A percentile compares a stretch with the other conserved stretches of the same genome.
These are phyloP conservation scores for Neurospora intermedia DNA, from an alignment of 495 filamentous ascomycete species.

Conservation along the genomic window DNA sequence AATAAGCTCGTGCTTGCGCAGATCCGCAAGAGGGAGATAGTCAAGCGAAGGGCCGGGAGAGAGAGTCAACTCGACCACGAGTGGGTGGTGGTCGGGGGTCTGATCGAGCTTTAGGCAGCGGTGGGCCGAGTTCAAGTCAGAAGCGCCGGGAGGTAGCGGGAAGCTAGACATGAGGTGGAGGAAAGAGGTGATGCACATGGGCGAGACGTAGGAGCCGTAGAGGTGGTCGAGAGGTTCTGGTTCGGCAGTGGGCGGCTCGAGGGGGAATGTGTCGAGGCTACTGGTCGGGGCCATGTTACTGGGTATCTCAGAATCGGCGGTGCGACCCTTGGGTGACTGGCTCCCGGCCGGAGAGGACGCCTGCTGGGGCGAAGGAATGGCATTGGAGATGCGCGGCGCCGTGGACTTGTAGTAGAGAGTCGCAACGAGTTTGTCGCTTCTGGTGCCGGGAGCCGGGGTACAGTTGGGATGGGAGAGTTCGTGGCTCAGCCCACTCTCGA, in stretches of 20 bases:
- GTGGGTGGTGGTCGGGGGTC: conserved; percentile 40
- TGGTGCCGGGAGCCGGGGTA: conserved; percentile 31
- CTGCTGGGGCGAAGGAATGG: conserved; percentile 22
- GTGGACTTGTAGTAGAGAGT: conserved; percentile 59
- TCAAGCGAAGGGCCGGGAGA: conserved; percentile 55
- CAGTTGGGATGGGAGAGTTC: conserved; percentile 47
- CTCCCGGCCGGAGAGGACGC: conserved; percentile 11
- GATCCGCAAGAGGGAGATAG: conserved; percentile 55
- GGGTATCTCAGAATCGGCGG: conserved; percentile 33
- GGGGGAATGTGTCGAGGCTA: conserved; percentile 57
- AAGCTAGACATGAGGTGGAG: conserved; percentile 64
- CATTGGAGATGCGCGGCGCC: conserved; percentile 20
- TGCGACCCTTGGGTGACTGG: conserved; percentile 15
- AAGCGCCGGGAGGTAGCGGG: conserved; percentile 42
- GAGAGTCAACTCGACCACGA: conserved; percentile 60
- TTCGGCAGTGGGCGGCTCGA: conserved; percentile 55
- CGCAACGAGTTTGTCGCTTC: conserved; percentile 43
- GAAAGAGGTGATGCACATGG: conserved; percentile 73
- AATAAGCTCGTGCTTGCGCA: conserved; percentile 69
- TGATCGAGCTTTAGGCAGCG: conserved; percentile 52
- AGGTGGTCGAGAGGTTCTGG: conserved; percentile 61
- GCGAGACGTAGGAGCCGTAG: conserved; percentile 67
- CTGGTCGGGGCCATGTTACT: conserved; percentile 51
- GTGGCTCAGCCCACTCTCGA: conserved; percentile 46
- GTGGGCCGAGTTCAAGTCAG: conserved; percentile 54